phyloP scores from a whole-genome alignment of 441 rosid species.

The Eruca vesicaria region DNA sequence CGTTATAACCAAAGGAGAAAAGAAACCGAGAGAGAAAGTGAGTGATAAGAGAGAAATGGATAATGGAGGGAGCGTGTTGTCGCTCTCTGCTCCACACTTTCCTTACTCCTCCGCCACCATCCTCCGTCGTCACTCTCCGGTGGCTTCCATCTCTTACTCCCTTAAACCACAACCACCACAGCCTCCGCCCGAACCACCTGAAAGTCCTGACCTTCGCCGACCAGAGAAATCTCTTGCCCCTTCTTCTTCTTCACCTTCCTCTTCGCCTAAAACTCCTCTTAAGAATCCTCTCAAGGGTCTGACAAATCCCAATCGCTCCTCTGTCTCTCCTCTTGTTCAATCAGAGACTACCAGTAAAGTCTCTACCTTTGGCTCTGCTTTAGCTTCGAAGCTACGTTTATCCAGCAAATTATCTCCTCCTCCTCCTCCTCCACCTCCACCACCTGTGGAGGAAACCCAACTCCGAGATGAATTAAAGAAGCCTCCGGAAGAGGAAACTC shows the following conservation, averaged over 20 bases:
- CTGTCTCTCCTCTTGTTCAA: conserved; percentile 17
- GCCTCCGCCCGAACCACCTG: conserved; percentile 26
- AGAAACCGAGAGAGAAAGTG: not conserved
- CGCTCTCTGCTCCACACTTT: conserved; percentile 40
- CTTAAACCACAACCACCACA: conserved; percentile 38
- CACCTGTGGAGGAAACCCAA: conserved; percentile 29
- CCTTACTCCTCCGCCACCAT: conserved; percentile 24
- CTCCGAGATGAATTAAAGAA: conserved; percentile 23
- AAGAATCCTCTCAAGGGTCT: conserved; percentile 62
- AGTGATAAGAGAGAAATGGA: conserved; percentile 28
- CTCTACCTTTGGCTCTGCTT: conserved; percentile 35
- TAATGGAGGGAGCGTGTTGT: conserved; percentile 36
- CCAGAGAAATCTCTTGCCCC: conserved; percentile 42
- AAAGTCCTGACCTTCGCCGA: conserved; percentile 32
- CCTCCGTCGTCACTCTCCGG: conserved; percentile 29
- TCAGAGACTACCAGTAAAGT: conserved; percentile 31
- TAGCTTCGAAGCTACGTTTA: conserved; percentile 71
- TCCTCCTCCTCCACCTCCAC: conserved; percentile 59
- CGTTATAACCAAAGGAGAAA: not conserved
- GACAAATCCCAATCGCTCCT: conserved; percentile 21
- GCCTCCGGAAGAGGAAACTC: conserved; percentile 25
- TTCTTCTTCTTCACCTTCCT: conserved; percentile 15
- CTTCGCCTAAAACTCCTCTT: conserved; percentile 32
- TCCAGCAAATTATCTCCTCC: conserved; percentile 78
- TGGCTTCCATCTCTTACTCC: conserved; percentile 44